phyloP scores from a whole-genome alignment of 805 yeast genomes.

The Sugiyamaella floridensis region DNA sequence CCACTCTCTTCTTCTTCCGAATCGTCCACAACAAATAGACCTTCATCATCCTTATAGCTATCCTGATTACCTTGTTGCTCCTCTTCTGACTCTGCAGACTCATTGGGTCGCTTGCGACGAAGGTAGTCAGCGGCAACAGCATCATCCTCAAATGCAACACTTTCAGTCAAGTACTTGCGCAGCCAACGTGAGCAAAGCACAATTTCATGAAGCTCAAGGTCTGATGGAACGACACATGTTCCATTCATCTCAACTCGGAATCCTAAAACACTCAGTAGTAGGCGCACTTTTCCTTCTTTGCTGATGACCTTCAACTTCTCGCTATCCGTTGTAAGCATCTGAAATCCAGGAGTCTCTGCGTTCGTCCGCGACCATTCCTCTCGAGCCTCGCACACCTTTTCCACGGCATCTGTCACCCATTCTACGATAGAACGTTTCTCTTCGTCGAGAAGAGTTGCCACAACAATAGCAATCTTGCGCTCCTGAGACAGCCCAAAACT shows the following conservation, averaged over 20 bases:
- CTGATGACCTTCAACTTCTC: constrained; percentile 30
- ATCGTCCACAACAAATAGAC: constrained; percentile 28
- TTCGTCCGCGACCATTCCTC: not conserved
- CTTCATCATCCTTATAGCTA: constrained; percentile 32
- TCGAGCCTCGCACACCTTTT: constrained; percentile 2
- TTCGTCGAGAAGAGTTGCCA: constrained; percentile 42
- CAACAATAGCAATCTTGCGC: constrained; percentile 44
- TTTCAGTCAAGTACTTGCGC: constrained; percentile 36
- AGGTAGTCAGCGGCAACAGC: constrained; percentile 33
- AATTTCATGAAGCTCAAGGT: constrained; percentile 31
- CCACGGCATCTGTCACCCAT: constrained; percentile 35
- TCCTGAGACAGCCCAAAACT: constrained; percentile 33
- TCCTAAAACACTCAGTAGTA: constrained; percentile 42
- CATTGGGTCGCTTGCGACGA: constrained; percentile 7
- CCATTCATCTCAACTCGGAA: constrained; percentile 38
- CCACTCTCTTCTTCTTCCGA: constrained; percentile 26
- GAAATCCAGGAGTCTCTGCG: constrained; percentile 3
- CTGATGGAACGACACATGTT: constrained; percentile 36
- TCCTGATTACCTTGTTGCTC: constrained; percentile 31
- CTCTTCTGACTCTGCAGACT: constrained; percentile 8
- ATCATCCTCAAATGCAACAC: constrained; percentile 34
- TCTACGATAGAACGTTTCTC: constrained; percentile 39
- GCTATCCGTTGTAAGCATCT: constrained; percentile 17
- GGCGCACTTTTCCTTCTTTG: constrained; percentile 44
- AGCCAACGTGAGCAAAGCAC: constrained; percentile 34